Base-by-base conservation (phyloP, 2,329 filamentous ascomycete genomes). In the Apiospora rasikravindrae region DNA sequence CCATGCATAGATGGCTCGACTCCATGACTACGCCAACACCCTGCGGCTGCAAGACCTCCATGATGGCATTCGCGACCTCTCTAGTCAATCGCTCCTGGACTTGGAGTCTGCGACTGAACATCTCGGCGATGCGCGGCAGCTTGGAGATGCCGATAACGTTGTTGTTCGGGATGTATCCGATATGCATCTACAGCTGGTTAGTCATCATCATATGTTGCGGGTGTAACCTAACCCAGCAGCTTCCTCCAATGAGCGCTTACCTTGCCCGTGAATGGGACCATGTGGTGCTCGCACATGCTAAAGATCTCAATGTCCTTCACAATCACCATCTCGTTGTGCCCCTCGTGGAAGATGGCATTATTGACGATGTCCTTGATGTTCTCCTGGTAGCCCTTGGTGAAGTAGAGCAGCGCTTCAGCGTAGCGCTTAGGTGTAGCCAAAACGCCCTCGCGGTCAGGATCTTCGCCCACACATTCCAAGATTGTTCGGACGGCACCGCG, bases 21-120 rank as follows among this genome's bases (percentile, higher is more conserved):
- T 99, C 96, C 92, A 99, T 98, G 73, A 99, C 96, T 2, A 99
- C 96, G 26, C 94, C 96, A 1, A 99, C 96, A 67, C 96, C 96
- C 80, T 97, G 94, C 2, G 96, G 96, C 81, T 97, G 93, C 67
- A 99, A 88, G 16, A 98, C 92, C 79, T 98, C 95, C 81, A 95
- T 95, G 74, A 99, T 92, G 22, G 96, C 96, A 74, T 98, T 90
- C 26, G 96, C 96, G 19, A 99, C 95, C 82, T 99, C 95, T 82
- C 97, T 97, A 33, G 96, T 99, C 45, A 99, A 88, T 45, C 96
- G 92, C 82, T 99, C 96, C 85, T 99, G 96, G 69, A 99, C 96
- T 83, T 99, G 96, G 5, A 99, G 88, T 71, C 96, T 89, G 70
- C 96, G 92, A 67, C 93, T 92, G 84, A 98, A 99, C 94, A 99